Evolutionary conservation across 345 rosid genomes (phyloP).

Genomic region (Brassica carinata): DNA sequence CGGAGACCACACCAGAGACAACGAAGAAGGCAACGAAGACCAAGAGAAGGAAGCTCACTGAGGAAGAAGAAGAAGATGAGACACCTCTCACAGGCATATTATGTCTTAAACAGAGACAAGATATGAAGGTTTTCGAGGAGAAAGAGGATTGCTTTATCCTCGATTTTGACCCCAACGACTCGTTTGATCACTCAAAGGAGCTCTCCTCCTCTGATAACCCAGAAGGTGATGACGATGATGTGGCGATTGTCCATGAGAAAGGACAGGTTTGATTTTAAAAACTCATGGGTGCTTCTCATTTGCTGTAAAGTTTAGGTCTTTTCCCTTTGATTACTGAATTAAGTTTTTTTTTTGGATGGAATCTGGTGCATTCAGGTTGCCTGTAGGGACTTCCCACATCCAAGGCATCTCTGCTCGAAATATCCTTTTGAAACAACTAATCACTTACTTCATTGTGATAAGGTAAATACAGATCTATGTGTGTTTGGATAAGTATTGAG

Average conservation of each 20-base stretch:
- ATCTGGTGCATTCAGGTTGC: slow-evolving; percentile 51
- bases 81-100: slow-evolving; percentile 44
- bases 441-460: slow-evolving; percentile 48
- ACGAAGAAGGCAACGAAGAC: neutral
- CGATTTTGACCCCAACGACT: slow-evolving; percentile 59
- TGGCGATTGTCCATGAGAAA: slow-evolving; percentile 27
- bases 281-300: neutral
- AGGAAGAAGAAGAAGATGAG: slow-evolving; percentile 22
- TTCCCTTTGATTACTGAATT: neutral
- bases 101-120: slow-evolving; percentile 44
- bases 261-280: slow-evolving; percentile 27
- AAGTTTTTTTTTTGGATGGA: neutral
- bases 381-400: slow-evolving; percentile 78
- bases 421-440: slow-evolving; percentile 55
- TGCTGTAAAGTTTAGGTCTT: neutral
- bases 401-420: slow-evolving; percentile 67
- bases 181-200: slow-evolving; percentile 12
- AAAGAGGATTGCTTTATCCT: slow-evolving; percentile 67
- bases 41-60: slow-evolving; percentile 1
- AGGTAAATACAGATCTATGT: slow-evolving; percentile 42
- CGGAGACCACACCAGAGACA: slow-evolving; percentile 5
- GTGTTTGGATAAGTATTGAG: neutral
- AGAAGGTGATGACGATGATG: slow-evolving; percentile 13
- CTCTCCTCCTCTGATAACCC: slow-evolving; percentile 8
- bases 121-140: slow-evolving; percentile 49